Base-by-base conservation (phyloP, 768 basidiomycete species). In the Tricholoma furcatifolium region DNA sequence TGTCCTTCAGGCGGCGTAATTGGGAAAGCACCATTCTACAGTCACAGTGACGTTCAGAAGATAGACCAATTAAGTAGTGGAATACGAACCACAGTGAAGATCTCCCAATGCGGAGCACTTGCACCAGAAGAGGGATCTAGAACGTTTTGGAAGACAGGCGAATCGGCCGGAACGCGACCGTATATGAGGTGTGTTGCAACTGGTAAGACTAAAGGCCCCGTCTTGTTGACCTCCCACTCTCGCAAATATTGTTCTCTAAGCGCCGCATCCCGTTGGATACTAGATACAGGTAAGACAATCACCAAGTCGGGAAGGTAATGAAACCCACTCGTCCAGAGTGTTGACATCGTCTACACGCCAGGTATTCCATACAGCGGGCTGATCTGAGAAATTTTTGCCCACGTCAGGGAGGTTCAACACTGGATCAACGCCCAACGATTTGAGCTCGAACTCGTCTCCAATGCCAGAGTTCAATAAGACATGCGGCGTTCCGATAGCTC, bases 401-500 rank as follows among this genome's bases (percentile, higher is more conserved):
- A 70, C 66, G 27, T 54, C 51, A 3, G 69, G 67, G 20, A 65
- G 43, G 40, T 66, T 27, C 2, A 67, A 53, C 24, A 65, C 23
- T 6, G 63, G 40, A 3, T 27, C 42, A 18, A 71, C 65, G 17
- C 61, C 62, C n/a, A 67, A 39, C 2, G 53, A 47, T 2, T 40
- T 11, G 3, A 70, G 58, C 21, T 60, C 60, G 12, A 43, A 17
- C 15, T 30, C 43, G 36, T 63, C 55, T 7, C 73, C 73, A 40
- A 74, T 71, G 12, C 71, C 71, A n/a, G 68, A 70, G 18, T 65
- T 58, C 44, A 68, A 44, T 1, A 73, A 57, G 27, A 73, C 60
- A 9, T 65, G 60, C 0, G 72, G 70, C 8, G 68, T 70, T 12
- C 64, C 67, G 40, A 71, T 59, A 5, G 67, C 57, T 9, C 73